Evolutionary conservation across 192 early-diverging fungal species (phyloP).

Genomic region (Backusella liffmaniae): DNA sequence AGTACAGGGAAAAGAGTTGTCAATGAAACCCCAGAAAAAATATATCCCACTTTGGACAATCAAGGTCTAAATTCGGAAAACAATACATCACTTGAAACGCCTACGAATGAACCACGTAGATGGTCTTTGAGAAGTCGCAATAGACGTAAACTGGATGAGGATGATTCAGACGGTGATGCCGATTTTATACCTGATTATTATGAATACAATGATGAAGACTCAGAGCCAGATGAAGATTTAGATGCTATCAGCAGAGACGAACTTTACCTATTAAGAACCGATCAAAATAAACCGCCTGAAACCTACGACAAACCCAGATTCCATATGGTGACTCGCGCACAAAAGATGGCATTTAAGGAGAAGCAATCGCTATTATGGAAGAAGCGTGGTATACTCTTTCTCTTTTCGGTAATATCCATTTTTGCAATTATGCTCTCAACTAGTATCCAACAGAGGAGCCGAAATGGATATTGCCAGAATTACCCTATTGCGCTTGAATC

Average conservation of each 20-base stretch:
- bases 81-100: background rate
- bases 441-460: background rate
- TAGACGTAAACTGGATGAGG: background rate
- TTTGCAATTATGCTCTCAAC: background rate
- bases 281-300: background rate
- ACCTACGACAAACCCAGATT: background rate
- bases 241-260: background rate
- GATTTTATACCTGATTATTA: background rate
- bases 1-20: background rate
- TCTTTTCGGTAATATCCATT: background rate
- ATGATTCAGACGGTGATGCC: background rate
- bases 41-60: background rate
- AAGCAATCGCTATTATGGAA: background rate
- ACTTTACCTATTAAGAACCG: background rate
- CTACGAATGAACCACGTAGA: background rate
- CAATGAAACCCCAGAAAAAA: background rate
- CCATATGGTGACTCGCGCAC: background rate
- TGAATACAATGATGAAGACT: background rate
- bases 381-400: background rate
- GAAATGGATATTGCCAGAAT: constrained; percentile 11
- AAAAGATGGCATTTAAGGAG: background rate
- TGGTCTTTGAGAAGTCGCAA: background rate
- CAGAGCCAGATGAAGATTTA: background rate
- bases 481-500: background rate
- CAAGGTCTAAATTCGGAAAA: background rate